Evolutionary conservation across 179 eudicot genomes (phyloP).

Genomic region (Patellifolia procumbens): DNA sequence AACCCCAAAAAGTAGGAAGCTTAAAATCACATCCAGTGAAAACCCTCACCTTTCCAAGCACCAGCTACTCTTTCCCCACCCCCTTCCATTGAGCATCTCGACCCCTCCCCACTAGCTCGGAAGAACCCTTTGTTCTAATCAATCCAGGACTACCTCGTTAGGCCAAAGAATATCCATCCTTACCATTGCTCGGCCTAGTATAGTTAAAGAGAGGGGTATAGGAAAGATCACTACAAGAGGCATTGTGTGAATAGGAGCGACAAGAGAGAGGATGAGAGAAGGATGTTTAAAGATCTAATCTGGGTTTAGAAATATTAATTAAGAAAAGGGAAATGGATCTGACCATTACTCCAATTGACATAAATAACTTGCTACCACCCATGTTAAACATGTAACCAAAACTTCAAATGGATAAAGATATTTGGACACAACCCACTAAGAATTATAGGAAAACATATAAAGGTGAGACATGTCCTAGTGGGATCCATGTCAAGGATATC

Average conservation of each 20-base stretch:
- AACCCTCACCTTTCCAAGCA: background rate
- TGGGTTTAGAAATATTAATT: background rate
- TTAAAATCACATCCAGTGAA: background rate
- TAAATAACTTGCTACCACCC: background rate
- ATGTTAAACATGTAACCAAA: background rate
- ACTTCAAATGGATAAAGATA: background rate
- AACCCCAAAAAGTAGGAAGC: background rate
- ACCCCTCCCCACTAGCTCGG: background rate
- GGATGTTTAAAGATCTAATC: background rate
- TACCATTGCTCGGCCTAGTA: background rate
- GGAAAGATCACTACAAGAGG: background rate
- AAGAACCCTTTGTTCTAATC: background rate
- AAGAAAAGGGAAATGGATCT: background rate
- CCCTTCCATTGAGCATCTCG: background rate
- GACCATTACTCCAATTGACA: background rate
- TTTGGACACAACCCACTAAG: background rate
- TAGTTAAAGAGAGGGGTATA: background rate
- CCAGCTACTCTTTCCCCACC: background rate
- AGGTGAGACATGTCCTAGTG: background rate
- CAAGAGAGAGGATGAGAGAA: background rate
- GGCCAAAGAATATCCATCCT: background rate
- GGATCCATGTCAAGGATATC: background rate
- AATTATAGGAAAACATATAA: background rate
- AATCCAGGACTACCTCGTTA: background rate
- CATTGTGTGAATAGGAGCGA: background rate